These are phyloP conservation scores for Naumovozyma dairenensis DNA, from an alignment of 805 yeast genomes.

Conservation along the genomic window DNA sequence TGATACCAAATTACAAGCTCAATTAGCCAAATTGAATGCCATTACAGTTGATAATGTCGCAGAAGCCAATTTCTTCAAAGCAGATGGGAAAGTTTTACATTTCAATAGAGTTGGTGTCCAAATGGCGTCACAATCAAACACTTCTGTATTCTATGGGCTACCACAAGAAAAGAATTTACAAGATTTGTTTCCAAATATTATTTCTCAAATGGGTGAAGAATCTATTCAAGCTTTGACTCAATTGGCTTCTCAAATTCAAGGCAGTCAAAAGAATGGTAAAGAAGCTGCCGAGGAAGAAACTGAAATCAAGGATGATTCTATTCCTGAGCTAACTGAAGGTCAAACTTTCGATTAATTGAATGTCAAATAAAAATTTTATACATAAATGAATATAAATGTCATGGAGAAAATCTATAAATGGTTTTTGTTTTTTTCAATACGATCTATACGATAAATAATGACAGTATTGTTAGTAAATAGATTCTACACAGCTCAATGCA, in stretches of 20 bases:
- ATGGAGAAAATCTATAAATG: too few species aligned
- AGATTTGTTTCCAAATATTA: slow-evolving; percentile 87
- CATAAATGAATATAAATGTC: too few species aligned
- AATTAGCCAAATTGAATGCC: slow-evolving; percentile 82
- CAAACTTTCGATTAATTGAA: slow-evolving; percentile 25
- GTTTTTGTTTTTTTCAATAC: too few species aligned
- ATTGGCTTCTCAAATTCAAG: slow-evolving; percentile 82
- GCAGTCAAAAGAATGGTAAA: slow-evolving; percentile 39
- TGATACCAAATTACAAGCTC: slow-evolving; percentile 83
- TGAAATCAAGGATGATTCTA: slow-evolving; percentile 49
- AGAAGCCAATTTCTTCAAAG: slow-evolving; percentile 96
- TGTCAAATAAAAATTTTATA: too few species aligned
- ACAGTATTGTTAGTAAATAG: too few species aligned
- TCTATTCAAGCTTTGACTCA: slow-evolving; percentile 81
- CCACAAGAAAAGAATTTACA: slow-evolving; percentile 87
- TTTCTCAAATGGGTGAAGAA: slow-evolving; percentile 94
- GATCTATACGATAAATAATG: too few species aligned
- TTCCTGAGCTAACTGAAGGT: slow-evolving; percentile 41
- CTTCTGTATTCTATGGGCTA: slow-evolving; percentile 90
- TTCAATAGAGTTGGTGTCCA: slow-evolving; percentile 95
- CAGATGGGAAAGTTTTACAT: slow-evolving; percentile 91
- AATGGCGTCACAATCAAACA: slow-evolving; percentile 81
- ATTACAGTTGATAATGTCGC: slow-evolving; percentile 82
- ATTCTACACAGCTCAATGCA: too few species aligned
- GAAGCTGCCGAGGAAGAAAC: slow-evolving; percentile 40